These are phyloP conservation scores for Boletus pseudo-olivaceus DNA, from an alignment of 768 basidiomycete species.

Conservation along the genomic window DNA sequence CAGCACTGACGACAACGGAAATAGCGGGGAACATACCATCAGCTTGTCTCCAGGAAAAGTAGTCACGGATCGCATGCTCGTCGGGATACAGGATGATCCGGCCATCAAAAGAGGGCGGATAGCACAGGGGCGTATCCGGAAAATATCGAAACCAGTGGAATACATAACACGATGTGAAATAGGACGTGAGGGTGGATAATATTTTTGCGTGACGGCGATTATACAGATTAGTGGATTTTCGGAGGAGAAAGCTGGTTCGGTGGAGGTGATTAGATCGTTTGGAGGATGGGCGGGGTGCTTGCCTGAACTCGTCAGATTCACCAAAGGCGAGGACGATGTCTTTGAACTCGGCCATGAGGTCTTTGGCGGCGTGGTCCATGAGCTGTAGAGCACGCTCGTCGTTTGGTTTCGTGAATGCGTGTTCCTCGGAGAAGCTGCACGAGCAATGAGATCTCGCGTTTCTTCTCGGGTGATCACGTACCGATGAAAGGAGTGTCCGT, in stretches of 20 bases:
- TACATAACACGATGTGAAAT: slow-evolving; percentile 90
- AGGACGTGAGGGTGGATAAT: slow-evolving; percentile 73
- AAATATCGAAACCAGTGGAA: slow-evolving; percentile 83
- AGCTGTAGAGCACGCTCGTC: slow-evolving; percentile 81
- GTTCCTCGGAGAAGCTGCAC: slow-evolving; percentile 77
- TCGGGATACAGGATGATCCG: slow-evolving; percentile 80
- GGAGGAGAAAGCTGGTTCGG: slow-evolving; percentile 74
- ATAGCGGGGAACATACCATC: slow-evolving; percentile 65
- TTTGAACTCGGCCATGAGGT: slow-evolving; percentile 76
- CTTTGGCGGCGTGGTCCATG: slow-evolving; percentile 87
- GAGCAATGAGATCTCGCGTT: background rate
- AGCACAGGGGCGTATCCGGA: slow-evolving; percentile 63
- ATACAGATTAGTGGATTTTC: slow-evolving; percentile 70
- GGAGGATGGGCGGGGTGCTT: background rate
- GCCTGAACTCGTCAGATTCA: slow-evolving; percentile 98
- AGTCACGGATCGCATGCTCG: slow-evolving; percentile 73
- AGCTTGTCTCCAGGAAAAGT: slow-evolving; percentile 94
- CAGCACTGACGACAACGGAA: background rate
- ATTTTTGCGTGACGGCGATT: slow-evolving; percentile 88
- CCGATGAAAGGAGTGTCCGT: slow-evolving; percentile 95
- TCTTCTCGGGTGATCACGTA: slow-evolving; percentile 30
- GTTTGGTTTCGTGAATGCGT: slow-evolving; percentile 87
- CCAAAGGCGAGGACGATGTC: slow-evolving; percentile 90
- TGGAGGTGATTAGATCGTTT: background rate
- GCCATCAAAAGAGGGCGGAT: slow-evolving; percentile 92